A percentile compares a stretch with the other conserved stretches of the same genome.
Evolutionary conservation across 2,329 filamentous ascomycete genomes (phyloP).

Genomic region (Botrytis fragariae): DNA sequence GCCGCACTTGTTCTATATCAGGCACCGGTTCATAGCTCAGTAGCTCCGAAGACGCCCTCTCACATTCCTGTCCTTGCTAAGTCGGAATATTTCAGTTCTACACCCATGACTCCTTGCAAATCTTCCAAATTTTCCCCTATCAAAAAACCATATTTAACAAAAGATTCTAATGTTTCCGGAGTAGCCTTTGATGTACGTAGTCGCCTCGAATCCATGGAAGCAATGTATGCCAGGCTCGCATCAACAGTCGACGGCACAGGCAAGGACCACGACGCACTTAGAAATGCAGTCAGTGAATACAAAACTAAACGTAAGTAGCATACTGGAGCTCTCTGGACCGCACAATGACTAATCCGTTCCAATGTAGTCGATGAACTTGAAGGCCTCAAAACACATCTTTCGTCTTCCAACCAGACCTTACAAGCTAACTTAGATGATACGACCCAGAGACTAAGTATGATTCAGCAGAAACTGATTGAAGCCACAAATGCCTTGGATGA

Average conservation of each 20-base stretch:
- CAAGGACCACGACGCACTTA: slow-evolving; percentile 64
- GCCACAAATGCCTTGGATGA: slow-evolving; percentile 51
- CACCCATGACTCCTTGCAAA: slow-evolving; percentile 42
- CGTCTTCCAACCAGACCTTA: slow-evolving; percentile 49
- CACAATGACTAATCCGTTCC: slow-evolving; percentile 21
- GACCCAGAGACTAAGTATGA: slow-evolving; percentile 41
- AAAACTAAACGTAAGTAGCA: slow-evolving; percentile 55
- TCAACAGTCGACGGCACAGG: slow-evolving; percentile 69
- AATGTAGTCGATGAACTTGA: slow-evolving; percentile 50
- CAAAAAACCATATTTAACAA: slow-evolving; percentile 60
- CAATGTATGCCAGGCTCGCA: slow-evolving; percentile 68
- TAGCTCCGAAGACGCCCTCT: slow-evolving; percentile 38
- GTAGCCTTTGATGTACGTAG: slow-evolving; percentile 78
- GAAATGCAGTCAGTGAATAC: slow-evolving; percentile 70
- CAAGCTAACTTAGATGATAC: slow-evolving; percentile 66
- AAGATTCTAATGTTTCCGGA: slow-evolving; percentile 67
- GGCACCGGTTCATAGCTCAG: slow-evolving; percentile 29
- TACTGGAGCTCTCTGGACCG: background rate
- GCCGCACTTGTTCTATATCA: slow-evolving; percentile 34
- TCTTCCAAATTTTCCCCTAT: slow-evolving; percentile 41
- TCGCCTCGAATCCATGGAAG: slow-evolving; percentile 73
- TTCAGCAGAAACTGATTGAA: slow-evolving; percentile 45
- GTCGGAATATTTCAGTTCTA: slow-evolving; percentile 28
- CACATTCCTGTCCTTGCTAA: slow-evolving; percentile 38
- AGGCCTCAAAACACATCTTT: slow-evolving; percentile 35